These are phyloP conservation scores for Colletotrichum higginsianum DNA, from an alignment of 2,329 filamentous ascomycete species.

Conservation along the genomic window DNA sequence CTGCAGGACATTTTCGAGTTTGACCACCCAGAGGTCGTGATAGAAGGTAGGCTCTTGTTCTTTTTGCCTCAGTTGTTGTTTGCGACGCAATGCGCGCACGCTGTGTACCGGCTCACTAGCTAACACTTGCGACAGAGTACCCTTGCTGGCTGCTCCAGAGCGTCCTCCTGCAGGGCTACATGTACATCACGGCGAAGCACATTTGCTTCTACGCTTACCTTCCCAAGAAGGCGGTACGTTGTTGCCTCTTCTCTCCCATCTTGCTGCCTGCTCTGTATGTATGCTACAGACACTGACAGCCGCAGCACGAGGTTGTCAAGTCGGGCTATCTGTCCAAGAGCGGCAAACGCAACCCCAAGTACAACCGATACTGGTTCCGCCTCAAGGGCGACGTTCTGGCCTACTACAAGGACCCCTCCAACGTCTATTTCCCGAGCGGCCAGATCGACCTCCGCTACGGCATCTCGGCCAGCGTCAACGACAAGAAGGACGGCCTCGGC, in stretches of 20 bases:
- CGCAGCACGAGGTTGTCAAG: constrained; percentile 80
- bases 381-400: constrained; percentile 92
- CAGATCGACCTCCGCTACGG: constrained; percentile 94
- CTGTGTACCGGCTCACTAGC: constrained; percentile 28
- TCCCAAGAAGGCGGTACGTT: constrained; percentile 87
- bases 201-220: constrained; percentile 98
- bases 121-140: constrained; percentile 73
- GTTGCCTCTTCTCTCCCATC: constrained; percentile 26
- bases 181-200: constrained; percentile 94
- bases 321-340: constrained; percentile 91
- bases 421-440: constrained; percentile 91
- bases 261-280: background rate
- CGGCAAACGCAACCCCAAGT: constrained; percentile 89
- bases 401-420: constrained; percentile 87
- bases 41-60: constrained; percentile 72
- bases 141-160: constrained; percentile 94
- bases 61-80: background rate
- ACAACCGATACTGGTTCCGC: constrained; percentile 92
- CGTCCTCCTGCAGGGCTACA: constrained; percentile 91
- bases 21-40: constrained; percentile 84
- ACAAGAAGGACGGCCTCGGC: constrained; percentile 82
- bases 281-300: background rate
- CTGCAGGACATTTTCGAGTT: constrained; percentile 91
- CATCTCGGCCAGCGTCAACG: constrained; percentile 84
- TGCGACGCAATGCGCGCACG: constrained; percentile 3